A percentile compares a stretch with the other conserved stretches of the same genome.
Evolutionary conservation across 1,284 basidiomycete genomes (phyloP).

Genomic region (Ceratobasidium sp.): DNA sequence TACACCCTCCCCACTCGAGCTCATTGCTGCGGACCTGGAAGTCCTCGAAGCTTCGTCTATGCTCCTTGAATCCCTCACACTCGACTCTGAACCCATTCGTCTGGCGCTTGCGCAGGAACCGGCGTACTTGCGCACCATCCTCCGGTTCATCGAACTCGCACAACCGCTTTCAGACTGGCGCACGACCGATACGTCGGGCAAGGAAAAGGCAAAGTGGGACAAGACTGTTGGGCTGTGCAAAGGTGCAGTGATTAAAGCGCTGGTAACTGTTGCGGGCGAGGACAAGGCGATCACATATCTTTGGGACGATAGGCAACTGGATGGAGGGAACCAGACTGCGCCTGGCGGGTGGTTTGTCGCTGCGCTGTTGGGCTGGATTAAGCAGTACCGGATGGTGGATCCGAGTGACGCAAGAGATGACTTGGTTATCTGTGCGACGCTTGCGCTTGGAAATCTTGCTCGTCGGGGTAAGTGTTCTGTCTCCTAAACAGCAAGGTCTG

Average conservation of each 20-base stretch:
- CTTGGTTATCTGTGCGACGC: constrained; percentile 81
- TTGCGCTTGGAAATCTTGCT: constrained; percentile 84
- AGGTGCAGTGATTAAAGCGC: constrained; percentile 80
- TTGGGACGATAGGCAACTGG: constrained; percentile 67
- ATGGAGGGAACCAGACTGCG: constrained; percentile 58
- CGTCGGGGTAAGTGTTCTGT: constrained; percentile 67
- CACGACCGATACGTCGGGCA: constrained; percentile 50
- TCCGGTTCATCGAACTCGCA: constrained; percentile 77
- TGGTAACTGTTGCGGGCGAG: constrained; percentile 87
- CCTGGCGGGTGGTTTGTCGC: constrained; percentile 74
- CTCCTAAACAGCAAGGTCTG: constrained; percentile 26
- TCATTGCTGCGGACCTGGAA: constrained; percentile 75
- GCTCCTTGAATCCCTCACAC: constrained; percentile 75
- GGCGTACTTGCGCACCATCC: constrained; percentile 65
- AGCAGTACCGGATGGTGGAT: constrained; percentile 54
- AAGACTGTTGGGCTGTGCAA: constrained; percentile 85
- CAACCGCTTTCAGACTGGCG: constrained; percentile 73
- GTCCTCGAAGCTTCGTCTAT: constrained; percentile 76
- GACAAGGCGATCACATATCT: constrained; percentile 79
- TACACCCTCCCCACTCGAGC: constrained; percentile 54
- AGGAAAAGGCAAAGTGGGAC: constrained; percentile 61
- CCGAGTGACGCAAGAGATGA: constrained; percentile 67
- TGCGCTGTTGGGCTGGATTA: constrained; percentile 82
- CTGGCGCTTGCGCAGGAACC: constrained; percentile 65
- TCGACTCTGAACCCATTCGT: constrained; percentile 79